These are phyloP conservation scores for Syzygium grande DNA, from an alignment of 345 rosid species.

Conservation along the genomic window DNA sequence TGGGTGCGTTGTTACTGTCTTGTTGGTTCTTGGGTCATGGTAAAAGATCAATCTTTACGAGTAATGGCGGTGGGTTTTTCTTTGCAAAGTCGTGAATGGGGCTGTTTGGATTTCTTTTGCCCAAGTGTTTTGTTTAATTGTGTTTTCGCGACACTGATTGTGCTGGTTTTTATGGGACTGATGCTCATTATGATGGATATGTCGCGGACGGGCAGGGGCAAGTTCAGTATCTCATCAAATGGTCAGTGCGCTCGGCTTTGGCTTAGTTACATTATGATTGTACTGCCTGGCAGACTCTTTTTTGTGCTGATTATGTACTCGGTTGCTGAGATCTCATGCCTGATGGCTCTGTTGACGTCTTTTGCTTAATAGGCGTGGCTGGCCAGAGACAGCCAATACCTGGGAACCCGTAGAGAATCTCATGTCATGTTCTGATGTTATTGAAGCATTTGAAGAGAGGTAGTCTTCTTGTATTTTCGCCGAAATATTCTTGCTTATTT, in stretches of 20 bases:
- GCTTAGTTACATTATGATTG: neutral
- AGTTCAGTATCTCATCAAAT: slow-evolving; percentile 94
- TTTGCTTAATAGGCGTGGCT: slow-evolving; percentile 72
- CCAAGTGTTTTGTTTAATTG: neutral
- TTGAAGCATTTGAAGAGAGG: slow-evolving; percentile 94
- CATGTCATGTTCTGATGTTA: slow-evolving; percentile 82
- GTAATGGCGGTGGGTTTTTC: neutral
- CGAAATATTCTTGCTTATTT: neutral
- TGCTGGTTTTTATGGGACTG: neutral
- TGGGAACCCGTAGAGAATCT: slow-evolving; percentile 99
- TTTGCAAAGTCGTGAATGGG: neutral
- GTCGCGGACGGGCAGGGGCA: slow-evolving; percentile 41
- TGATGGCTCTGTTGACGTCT: neutral
- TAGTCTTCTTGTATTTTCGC: slow-evolving; percentile 7
- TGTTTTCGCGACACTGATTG: neutral
- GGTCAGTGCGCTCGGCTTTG: slow-evolving; percentile 38
- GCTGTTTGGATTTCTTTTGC: neutral
- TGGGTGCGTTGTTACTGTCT: neutral
- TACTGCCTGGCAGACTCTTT: neutral
- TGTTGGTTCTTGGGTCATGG: neutral
- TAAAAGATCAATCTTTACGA: neutral
- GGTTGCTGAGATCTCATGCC: neutral
- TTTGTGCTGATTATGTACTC: neutral
- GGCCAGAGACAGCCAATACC: slow-evolving; percentile 94
- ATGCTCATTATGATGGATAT: neutral